A percentile compares a stretch with the other conserved stretches of the same genome.
phyloP scores from a whole-genome alignment of 2,329 filamentous ascomycete species.

The Apiospora sp. region DNA sequence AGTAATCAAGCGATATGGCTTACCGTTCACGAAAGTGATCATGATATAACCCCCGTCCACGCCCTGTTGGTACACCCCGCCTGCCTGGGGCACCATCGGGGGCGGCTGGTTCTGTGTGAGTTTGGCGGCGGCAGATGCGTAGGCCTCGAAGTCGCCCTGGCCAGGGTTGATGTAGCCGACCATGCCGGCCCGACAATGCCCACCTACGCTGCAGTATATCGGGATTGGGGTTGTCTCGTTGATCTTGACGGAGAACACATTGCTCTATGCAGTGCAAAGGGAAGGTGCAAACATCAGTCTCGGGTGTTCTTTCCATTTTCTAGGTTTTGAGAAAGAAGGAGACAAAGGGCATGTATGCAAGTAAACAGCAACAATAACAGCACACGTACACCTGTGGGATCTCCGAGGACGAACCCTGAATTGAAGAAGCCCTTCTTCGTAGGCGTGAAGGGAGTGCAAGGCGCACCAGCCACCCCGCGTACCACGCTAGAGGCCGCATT shows the following conservation, averaged over 20 bases:
- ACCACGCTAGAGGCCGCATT: neutral
- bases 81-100: neutral
- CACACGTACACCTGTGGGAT: neutral
- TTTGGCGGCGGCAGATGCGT: neutral
- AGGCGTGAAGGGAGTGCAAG: neutral
- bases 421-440: neutral
- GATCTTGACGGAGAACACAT: neutral
- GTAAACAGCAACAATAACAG: neutral
- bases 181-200: neutral
- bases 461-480: neutral
- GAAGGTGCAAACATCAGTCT: neutral
- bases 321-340: neutral
- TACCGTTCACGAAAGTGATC: neutral
- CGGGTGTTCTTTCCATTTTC: neutral
- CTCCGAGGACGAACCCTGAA: slow-evolving; percentile 1
- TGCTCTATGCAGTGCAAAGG: neutral
- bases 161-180: slow-evolving; percentile 6
- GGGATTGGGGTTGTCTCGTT: neutral
- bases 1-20: neutral
- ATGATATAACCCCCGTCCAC: neutral
- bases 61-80: neutral
- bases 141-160: neutral
- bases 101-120: neutral
- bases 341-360: too few species aligned
- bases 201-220: neutral